Base-by-base conservation (phyloP, 768 basidiomycete species). In the Clavaria fumosa region DNA sequence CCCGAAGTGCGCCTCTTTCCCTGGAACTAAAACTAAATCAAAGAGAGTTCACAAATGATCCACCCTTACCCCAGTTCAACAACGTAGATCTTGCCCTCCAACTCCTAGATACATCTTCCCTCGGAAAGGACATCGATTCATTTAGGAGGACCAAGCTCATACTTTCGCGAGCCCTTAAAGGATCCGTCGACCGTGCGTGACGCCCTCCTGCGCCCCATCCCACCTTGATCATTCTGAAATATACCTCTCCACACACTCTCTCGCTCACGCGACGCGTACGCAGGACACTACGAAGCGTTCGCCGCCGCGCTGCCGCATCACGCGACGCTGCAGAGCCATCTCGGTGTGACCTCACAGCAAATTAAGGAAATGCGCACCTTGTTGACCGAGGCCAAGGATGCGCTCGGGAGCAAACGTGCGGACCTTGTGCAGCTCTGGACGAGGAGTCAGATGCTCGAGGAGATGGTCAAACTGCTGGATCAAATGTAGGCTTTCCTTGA, bases 291-390 rank as follows among this genome's bases (percentile, higher is more conserved):
- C 53, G 79, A 93, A 57, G 77, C 90, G 2, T 97, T 96, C 54
- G 89, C 88, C 30, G 78, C 88, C n/a, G 79, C 90, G 0, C 63
- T 97, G 17, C 88, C 91, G 0, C 86, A 88, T 46, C 95, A 97
- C 53, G 72, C 84, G 2, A 69, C 76, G 2, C 64, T 96, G 9
- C 49, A 90, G 27, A 69, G 59, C 32, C 78, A 85, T 40, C 67
- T 99, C 3, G 62, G 63, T 10, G 66, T 71, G 23, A 73, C 82
- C 3, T 90, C 93, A 55, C 57, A 62, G 1, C 80, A 95, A 47
- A 71, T 90, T 24, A 63, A 67, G 15, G 70, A 72, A 24, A 72
- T 88, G 10, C 76, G 85, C 30, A 60, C 69, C 6, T 59, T 72
- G 12, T 61, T 99, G 17, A 68, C 74, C 32, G 86, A 89, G 52